Conservation (phyloP, 2,329 filamentous ascomycete species). For the Alternaria burnsii region DNA sequence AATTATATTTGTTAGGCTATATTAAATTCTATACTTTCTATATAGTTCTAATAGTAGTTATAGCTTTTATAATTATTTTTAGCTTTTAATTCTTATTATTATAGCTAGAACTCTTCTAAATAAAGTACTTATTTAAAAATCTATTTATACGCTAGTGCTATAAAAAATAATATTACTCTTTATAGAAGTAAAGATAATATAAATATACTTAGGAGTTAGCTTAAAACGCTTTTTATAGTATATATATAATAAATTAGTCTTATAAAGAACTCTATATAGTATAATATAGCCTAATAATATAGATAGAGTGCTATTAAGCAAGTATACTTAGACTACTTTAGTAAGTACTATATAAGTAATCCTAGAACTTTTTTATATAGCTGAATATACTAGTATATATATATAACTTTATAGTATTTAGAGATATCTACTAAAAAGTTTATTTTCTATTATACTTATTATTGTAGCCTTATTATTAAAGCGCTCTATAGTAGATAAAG, state of each 20-base stretch:
- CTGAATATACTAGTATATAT: constrained; percentile 2
- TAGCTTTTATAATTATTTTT: constrained; percentile 21
- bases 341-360: constrained; percentile 15
- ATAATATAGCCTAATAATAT: constrained; percentile 5
- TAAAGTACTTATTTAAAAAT: constrained; percentile 24
- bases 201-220: neutral
- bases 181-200: constrained; percentile 3
- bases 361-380: constrained; percentile 7
- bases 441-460: neutral
- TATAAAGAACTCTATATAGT: constrained; percentile 3
- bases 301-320: constrained; percentile 4
- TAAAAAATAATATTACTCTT: neutral
- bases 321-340: neutral
- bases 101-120: constrained; percentile 19
- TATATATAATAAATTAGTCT: neutral
- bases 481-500: neutral
- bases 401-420: constrained; percentile 2
- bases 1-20: neutral
- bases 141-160: constrained; percentile 8
- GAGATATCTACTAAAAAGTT: constrained; percentile 3
- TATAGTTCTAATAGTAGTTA: constrained; percentile 5
- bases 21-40: neutral
- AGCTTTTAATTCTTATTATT: constrained; percentile 23
- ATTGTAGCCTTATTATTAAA: neutral
- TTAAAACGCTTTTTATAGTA: constrained; percentile 9